A percentile compares a stretch with the other conserved stretches of the same genome.
Conservation (phyloP, 2,329 filamentous ascomycete genomes). For the Phyllosticta citriasiana region DNA sequence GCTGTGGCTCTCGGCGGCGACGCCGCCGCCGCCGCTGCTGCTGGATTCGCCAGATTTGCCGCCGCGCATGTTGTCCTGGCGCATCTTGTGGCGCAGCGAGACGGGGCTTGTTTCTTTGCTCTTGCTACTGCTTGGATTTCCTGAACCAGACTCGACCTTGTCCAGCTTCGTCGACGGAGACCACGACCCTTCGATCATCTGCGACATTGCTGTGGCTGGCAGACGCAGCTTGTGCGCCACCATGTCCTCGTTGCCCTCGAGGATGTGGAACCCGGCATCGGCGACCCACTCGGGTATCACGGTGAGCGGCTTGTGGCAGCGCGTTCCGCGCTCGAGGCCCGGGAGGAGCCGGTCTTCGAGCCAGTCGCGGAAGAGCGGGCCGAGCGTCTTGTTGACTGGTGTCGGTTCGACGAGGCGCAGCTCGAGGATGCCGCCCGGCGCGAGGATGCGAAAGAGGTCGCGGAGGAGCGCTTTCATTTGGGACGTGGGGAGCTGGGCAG, state of each 20-base stretch:
- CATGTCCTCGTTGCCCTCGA: constrained; percentile 11
- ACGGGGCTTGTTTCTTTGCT: neutral
- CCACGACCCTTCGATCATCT: constrained; percentile 12
- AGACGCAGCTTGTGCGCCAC: constrained; percentile 18
- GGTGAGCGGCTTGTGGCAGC: constrained; percentile 49
- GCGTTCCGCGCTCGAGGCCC: constrained; percentile 49
- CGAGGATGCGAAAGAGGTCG: constrained; percentile 47
- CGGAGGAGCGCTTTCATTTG: constrained; percentile 48
- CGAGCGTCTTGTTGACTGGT: constrained; percentile 46
- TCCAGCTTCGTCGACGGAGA: neutral
- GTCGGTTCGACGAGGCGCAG: constrained; percentile 54
- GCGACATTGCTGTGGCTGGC: constrained; percentile 19
- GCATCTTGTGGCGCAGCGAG: neutral
- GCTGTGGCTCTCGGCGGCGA: neutral
- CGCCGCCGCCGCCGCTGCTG: neutral
- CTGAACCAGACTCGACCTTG: neutral
- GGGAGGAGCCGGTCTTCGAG: constrained; percentile 50
- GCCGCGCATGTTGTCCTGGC: neutral
- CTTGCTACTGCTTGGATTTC: neutral
- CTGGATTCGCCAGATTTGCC: neutral
- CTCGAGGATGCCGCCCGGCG: constrained; percentile 46
- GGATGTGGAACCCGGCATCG: constrained; percentile 40
- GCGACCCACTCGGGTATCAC: constrained; percentile 51
- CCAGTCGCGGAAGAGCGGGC: constrained; percentile 50
- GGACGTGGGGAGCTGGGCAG: constrained; percentile 45